Evolutionary conservation across 108 stramenopile genomes (phyloP).

Genomic region (Schizochytrium sp.): DNA sequence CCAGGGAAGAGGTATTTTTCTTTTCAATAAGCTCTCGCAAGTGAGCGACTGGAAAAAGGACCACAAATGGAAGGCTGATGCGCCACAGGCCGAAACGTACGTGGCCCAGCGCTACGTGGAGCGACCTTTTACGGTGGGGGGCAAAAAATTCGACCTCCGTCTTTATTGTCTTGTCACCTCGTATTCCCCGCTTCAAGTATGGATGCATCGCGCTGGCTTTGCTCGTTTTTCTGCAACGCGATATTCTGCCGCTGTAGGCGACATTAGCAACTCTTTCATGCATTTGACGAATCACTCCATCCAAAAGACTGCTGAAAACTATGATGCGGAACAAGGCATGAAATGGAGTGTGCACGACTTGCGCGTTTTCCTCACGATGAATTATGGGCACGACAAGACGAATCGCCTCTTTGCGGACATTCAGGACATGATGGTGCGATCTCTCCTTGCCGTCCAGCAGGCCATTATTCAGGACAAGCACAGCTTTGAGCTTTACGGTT

Average conservation of each 20-base stretch:
- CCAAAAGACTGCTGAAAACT: slow-evolving; percentile 63
- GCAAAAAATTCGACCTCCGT: slow-evolving; percentile 71
- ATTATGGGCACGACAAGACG: slow-evolving; percentile 9
- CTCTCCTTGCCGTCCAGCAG: slow-evolving; percentile 43
- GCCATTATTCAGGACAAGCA: slow-evolving; percentile 66
- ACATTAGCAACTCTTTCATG: slow-evolving; percentile 38
- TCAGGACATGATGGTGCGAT: slow-evolving; percentile 13
- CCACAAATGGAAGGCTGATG: slow-evolving; percentile 15
- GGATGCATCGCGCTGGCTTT: slow-evolving; percentile 48
- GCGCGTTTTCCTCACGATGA: slow-evolving; percentile 31
- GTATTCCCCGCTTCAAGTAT: slow-evolving; percentile 46
- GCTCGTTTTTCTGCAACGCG: slow-evolving; percentile 55
- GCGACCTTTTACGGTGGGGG: slow-evolving; percentile 62
- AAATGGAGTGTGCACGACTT: slow-evolving; percentile 54
- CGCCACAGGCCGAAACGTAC: slow-evolving; percentile 32
- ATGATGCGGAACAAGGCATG: slow-evolving; percentile 41
- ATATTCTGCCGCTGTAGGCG: slow-evolving; percentile 44
- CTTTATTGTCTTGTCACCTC: slow-evolving; percentile 54
- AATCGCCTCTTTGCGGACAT: neutral
- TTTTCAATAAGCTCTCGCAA: slow-evolving; percentile 53
- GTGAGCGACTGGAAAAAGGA: slow-evolving; percentile 32
- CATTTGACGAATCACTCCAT: slow-evolving; percentile 61
- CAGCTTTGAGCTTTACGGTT: slow-evolving; percentile 73
- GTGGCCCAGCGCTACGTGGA: slow-evolving; percentile 62
- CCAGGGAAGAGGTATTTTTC: slow-evolving; percentile 56